Evolutionary conservation across 495 filamentous ascomycete species (phyloP), one percentile per base, ranked within the genome.

Genomic region (Pseudomonodictys pantanalensis): DNA sequence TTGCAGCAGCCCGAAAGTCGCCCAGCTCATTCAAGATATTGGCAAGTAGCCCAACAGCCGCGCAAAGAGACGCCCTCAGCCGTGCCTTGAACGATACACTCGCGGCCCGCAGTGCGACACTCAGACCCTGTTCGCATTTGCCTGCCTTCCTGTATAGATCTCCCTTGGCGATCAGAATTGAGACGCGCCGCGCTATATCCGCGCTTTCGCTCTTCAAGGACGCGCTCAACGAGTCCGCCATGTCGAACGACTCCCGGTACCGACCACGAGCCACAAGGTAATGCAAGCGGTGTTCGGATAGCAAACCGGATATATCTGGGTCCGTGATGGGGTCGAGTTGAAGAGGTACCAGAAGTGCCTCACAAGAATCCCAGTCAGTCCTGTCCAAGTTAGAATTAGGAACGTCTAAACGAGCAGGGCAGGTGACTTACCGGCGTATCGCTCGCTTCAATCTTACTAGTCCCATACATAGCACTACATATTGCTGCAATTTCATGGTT

Each of bases 81-180:
- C 84, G 78, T 1, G 88, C 81, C 35, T 86, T 79, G 78, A 87
- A 83, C 0, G 91, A 86, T 29, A 90, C 84, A 68, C 78, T 86
- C 2, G 89, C 88, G 1, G 92, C 93, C 20, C 89, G 80, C 66
- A 97, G 78, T 18, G 86, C 86, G 17, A 95, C 77, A 3, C 87
- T 90, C 68, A 97, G 93, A 1, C 88, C 93, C 61, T 86, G 86
- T 56, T 91, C 84, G 0, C 91, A 83, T 4, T 86, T 84, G 17
- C 87, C 88, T 53, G 80, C 79, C 67, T 79, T 79, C 46, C 83
- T 81, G 60, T 91, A 85, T 10, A 96, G 79, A 10, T 81, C 77
- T 0, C 86, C 89, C 70, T 97, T 97, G 44, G 84, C 68, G 22
- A 85, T 81, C 25, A 97, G 84, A 1, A 96, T 76, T 43, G 84